Base-by-base conservation (phyloP, 768 basidiomycete genomes). In the Psilocybe sp. region DNA sequence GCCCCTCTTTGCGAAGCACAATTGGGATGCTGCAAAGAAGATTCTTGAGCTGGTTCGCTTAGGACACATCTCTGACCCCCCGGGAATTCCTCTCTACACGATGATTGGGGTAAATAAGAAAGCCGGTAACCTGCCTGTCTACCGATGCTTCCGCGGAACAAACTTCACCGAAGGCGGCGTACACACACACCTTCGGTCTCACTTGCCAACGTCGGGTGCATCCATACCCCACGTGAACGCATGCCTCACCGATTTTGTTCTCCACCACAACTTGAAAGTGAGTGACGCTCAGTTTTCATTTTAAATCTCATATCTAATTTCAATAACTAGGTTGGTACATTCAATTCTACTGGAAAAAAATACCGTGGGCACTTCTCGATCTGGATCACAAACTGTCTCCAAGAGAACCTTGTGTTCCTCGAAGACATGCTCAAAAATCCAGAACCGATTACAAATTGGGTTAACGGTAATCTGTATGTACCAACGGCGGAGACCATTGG, bases 91-190 rank as follows among this genome's bases (percentile, higher is more conserved):
- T 1, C 52, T 71, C 0, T 70, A 67, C 39, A 52, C 43, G 1
- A 12, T 47, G 1, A 16, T 61, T n/a, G 60, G 57, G 0, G 5
- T 59, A 8, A 61, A 68, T 45, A 20, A 15, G 11, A 62, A 62
- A 28, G 43, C 46, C 41, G 53, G 51, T 23, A 57, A 55, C 2
- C 51, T 66, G 0, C 51, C 61, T 0, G 50, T 66, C 4, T 69
- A 64, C 31, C 51, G 51, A 1, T 67, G 68, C 47, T 43, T 55
- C 5, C 50, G 60, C 1, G 69, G 69, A 1, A 71, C 71, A 2
- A 71, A 70, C 18, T 44, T 40, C 9, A 64, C 64, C 9, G 65
- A 72, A 53, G 68, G 71, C 16, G 66, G 67, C 10, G 64, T 73
- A 7, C 70, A 73, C 44, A 60, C 58, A 0, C 64, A 64, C 45